Evolutionary conservation across 768 basidiomycete species (phyloP), one percentile per base, ranked within the genome.

Genomic region (Boletellus emodensis): DNA sequence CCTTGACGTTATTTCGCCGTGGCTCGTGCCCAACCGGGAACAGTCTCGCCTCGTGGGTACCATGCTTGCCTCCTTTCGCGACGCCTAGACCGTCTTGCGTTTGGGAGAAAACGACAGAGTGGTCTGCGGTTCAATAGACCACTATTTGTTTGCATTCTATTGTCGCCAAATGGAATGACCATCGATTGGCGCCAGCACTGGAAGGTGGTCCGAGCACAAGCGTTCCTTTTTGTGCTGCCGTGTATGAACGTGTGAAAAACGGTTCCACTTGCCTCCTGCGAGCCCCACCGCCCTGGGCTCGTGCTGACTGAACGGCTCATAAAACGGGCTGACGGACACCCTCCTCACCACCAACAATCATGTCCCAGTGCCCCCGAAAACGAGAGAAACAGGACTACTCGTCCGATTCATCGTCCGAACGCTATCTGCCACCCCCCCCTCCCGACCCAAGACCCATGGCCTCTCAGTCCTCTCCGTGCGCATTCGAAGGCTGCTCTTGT

Each of bases 401-500:
- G 11, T 13, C 26, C 30, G 36, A 30, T 4, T 40, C 22, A 8
- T 45, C 15, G 1, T n/a, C 32, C 6, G 30, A 30, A 30, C 38
- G 24, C 4, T 45, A 38, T 40, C 43, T 37, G 3, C 44, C 36
- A 11, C 30, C 24, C 5, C 15, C 24, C 4, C 15, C 42, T 4
- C 2, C 40, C 2, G 39, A 52, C 40, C 11, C 28, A 3, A 52
- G 51, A 36, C 18, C 24, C 47, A 26, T 37, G 24, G 18, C 12
- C 6, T 34, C 14, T 14, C 15, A 51, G 35, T 14, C 33, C 13
- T 35, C 15, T 22, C 6, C 12, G 59, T 60, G 45, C 46, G 59
- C 44, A 22, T 3, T 14, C 12, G n/a, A 24, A 12, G 9, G 11
- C 12, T 10, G 18, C 17, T 20, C 34, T 9, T 10, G 8, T 20